Conservation (phyloP, 2,329 filamentous ascomycete genomes). For the Epichloe sp. region DNA sequence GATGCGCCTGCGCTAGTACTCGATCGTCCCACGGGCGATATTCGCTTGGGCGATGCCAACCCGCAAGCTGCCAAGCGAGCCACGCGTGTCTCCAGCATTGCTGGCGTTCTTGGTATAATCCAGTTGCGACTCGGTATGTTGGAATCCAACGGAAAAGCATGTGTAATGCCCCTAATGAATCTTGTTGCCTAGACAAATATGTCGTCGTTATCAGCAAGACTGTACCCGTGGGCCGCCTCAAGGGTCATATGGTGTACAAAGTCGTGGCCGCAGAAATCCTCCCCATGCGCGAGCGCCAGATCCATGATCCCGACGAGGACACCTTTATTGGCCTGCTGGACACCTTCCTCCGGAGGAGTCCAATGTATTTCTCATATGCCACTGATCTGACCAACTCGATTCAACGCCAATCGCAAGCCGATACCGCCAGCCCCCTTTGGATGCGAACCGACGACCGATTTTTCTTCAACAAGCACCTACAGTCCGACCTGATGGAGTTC, state of each 20-base stretch:
- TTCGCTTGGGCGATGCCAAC: constrained; percentile 71
- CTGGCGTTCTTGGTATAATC: constrained; percentile 88
- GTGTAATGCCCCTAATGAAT: not conserved
- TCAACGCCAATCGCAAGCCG: constrained; percentile 75
- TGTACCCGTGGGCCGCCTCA: constrained; percentile 76
- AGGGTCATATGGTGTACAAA: constrained; percentile 94
- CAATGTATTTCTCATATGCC: constrained; percentile 98
- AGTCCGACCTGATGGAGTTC: constrained; percentile 84
- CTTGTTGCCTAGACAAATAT: constrained; percentile 60
- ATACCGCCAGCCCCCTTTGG: constrained; percentile 68
- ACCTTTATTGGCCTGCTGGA: constrained; percentile 75
- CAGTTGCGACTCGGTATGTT: constrained; percentile 75
- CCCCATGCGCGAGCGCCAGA: constrained; percentile 79
- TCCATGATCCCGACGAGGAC: constrained; percentile 90
- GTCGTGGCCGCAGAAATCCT: constrained; percentile 84
- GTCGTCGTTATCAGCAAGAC: constrained; percentile 93
- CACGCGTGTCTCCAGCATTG: constrained; percentile 72
- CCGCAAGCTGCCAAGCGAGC: constrained; percentile 61
- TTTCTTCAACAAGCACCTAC: constrained; percentile 95
- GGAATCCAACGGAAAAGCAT: not conserved
- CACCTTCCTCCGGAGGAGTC: constrained; percentile 65
- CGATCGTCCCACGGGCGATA: constrained; percentile 82
- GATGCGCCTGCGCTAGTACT: constrained; percentile 78
- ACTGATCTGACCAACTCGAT: constrained; percentile 94
- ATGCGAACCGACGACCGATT: constrained; percentile 89